Evolutionary conservation across 257 asterid species (phyloP).

Genomic region (Lavandula angustifolia): DNA sequence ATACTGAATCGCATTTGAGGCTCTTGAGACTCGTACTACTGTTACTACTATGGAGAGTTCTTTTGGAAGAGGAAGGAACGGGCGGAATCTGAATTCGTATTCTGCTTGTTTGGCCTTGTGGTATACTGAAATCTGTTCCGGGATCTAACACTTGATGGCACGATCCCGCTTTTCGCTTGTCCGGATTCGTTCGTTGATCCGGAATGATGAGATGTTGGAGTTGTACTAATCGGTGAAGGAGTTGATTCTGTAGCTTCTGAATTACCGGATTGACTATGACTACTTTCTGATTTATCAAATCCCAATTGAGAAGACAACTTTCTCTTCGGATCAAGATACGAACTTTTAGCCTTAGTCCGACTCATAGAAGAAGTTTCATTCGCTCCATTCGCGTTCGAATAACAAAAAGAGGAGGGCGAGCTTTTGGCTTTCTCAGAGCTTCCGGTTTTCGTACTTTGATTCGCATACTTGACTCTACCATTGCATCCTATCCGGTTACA

Average conservation of each 20-base stretch:
- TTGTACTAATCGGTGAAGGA: constrained; percentile 31
- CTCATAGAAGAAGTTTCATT: constrained; percentile 44
- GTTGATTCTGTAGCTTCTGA: constrained; percentile 29
- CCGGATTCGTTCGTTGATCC: constrained; percentile 33
- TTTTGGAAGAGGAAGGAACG: constrained; percentile 34
- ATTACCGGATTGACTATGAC: constrained; percentile 38
- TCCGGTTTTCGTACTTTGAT: constrained; percentile 37
- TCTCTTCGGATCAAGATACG: constrained; percentile 38
- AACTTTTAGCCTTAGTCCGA: constrained; percentile 33
- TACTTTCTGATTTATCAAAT: constrained; percentile 42
- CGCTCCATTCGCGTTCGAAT: constrained; percentile 48
- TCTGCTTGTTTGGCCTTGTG: constrained; percentile 28
- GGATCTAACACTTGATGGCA: constrained; percentile 34
- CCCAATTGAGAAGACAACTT: constrained; percentile 38
- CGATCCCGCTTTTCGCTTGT: constrained; percentile 39
- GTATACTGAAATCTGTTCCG: constrained; percentile 31
- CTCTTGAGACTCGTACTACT: constrained; percentile 42
- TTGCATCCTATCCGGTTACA: constrained; percentile 84
- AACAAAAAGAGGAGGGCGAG: constrained; percentile 38
- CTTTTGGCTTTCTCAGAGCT: constrained; percentile 48
- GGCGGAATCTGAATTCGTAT: constrained; percentile 36
- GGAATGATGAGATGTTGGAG: constrained; percentile 26
- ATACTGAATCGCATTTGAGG: constrained; percentile 45
- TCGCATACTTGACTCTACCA: constrained; percentile 58
- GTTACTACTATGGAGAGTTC: constrained; percentile 33